phyloP scores from a whole-genome alignment of 2,329 filamentous ascomycete species.

The Nectriaceae sp. region DNA sequence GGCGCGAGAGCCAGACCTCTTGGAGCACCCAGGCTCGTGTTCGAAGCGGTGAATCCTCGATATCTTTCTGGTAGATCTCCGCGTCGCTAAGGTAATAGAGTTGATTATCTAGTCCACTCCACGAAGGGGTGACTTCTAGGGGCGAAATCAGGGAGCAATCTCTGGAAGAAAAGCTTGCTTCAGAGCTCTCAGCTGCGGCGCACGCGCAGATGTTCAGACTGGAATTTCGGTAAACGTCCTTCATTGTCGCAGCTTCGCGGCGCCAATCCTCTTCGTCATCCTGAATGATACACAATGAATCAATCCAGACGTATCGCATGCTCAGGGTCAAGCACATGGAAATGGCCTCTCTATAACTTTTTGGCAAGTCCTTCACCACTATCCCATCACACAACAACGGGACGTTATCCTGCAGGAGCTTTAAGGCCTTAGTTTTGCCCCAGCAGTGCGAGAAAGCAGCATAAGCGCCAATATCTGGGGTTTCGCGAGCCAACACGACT shows the following conservation, averaged over 20 bases:
- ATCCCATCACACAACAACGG: background rate
- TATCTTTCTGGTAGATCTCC: background rate
- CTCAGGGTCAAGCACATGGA: background rate
- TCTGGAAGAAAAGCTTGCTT: background rate
- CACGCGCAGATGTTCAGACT: background rate
- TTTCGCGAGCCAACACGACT: background rate
- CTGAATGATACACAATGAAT: no score
- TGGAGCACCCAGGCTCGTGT: slow-evolving; percentile 7
- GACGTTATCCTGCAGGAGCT: slow-evolving; percentile 1
- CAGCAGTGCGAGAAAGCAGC: slow-evolving; percentile 9
- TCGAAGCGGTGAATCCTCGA: background rate
- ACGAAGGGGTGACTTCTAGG: background rate
- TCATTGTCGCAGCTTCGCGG: background rate
- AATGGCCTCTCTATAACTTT: slow-evolving; percentile 5
- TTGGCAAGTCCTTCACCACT: slow-evolving; percentile 1
- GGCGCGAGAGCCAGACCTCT: background rate
- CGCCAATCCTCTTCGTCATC: background rate
- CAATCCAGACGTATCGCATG: no score
- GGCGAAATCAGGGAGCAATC: background rate
- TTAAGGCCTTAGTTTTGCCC: slow-evolving; percentile 4
- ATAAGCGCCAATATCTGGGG: background rate
- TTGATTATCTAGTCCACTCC: background rate
- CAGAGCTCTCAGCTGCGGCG: slow-evolving; percentile 1
- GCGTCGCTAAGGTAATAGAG: background rate
- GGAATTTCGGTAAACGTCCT: background rate